Evolutionary conservation across 2,329 filamentous ascomycete genomes (phyloP), one percentile per base, ranked within the genome.

Genomic region (Juglanconis sp.): DNA sequence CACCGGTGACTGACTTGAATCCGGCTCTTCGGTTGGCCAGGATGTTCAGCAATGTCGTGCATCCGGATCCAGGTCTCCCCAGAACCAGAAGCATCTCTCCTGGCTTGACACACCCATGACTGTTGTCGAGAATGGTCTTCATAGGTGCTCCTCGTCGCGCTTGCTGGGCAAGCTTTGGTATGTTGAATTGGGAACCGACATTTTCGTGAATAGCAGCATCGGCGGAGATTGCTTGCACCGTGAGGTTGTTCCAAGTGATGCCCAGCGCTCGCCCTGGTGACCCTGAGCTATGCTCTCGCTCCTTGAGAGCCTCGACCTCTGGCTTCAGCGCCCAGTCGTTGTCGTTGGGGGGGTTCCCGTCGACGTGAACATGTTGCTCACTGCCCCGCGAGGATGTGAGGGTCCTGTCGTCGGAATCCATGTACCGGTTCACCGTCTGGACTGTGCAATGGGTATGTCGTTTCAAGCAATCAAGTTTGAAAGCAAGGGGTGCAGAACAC

Each of bases 1-100:
- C 80, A 0, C 87, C 87, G 1, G 78, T 70, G 2, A 90, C 79
- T 2, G 76, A 77, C 46, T 80, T 77, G 65, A 82, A 90, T 3
- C 87, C 87, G 5, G 72, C 73, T 42, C 87, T 76, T 58, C 83
- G 80, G 67, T 91, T 91, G 54, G 87, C 79, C 5, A 92, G 77
- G 66, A 89, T 78, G 67, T 89, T 91, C 50, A 92, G 77, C 15
- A 92, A 77, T 0, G 88, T 89, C 0, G 58, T 56, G 8, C 58
- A 60, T 11, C 58, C 58, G n/a, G 53, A 52, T 1, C 87, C 88
- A 0, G 88, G 88, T 1, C 87, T 79, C 3, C 88, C 88, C 0
- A 91, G 76, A 0, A 91, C 87, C 0, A 90, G 74, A 1, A 90
- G 73, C 88, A 90, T 89, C 72, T 90, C 87, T 24, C 87, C 89